Evolutionary conservation across 306 rosid genomes (phyloP).

Genomic region (Vigna mungo): DNA sequence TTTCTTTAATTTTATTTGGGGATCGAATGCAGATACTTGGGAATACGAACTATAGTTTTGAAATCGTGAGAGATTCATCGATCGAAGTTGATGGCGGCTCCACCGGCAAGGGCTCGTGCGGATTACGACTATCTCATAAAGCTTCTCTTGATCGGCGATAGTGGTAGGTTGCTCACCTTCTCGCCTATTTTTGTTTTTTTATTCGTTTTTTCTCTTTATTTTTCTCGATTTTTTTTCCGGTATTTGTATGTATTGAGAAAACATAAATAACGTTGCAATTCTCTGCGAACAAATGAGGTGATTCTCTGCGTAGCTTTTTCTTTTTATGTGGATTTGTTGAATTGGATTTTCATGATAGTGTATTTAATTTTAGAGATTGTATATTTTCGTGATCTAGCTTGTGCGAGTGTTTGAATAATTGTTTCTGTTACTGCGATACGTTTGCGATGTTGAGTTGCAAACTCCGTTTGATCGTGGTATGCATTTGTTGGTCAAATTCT

Average conservation of each 20-base stretch:
- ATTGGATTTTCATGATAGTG: neutral
- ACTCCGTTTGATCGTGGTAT: slow-evolving; percentile 31
- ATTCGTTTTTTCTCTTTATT: neutral
- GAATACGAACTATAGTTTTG: slow-evolving; percentile 1
- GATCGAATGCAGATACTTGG: slow-evolving; percentile 35
- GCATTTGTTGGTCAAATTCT: neutral
- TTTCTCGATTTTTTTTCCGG: neutral
- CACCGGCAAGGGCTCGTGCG: slow-evolving; percentile 98
- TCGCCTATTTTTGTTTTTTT: too few relatives aligned
- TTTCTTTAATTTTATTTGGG: neutral
- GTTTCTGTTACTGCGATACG: neutral
- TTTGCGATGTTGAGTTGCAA: neutral
- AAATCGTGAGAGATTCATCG: slow-evolving; percentile 37
- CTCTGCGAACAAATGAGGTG: neutral
- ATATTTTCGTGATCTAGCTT: slow-evolving; percentile 33
- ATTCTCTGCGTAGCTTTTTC: neutral
- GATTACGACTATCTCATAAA: slow-evolving; percentile 97
- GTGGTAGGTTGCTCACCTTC: slow-evolving; percentile 55
- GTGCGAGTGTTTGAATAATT: neutral
- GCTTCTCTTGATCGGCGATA: slow-evolving; percentile 95
- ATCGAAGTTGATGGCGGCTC: slow-evolving; percentile 81
- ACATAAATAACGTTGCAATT: neutral
- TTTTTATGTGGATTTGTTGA: slow-evolving; percentile 32
- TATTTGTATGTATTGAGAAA: neutral
- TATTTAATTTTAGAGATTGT: neutral